These are phyloP conservation scores for Salix arbutifolia DNA, from an alignment of 345 rosid genomes.

Conservation along the genomic window DNA sequence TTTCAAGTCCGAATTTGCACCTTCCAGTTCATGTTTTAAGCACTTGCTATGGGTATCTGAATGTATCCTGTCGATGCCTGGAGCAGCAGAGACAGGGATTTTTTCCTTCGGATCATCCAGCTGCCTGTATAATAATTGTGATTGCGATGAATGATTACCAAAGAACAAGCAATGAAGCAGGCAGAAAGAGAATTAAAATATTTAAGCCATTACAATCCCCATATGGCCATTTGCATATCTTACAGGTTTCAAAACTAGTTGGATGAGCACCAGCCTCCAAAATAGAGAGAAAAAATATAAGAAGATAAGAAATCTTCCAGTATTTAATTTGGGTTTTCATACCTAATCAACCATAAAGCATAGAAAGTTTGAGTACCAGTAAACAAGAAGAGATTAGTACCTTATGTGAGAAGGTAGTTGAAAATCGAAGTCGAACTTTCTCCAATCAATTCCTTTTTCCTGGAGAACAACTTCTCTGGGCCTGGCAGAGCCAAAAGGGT, in stretches of 20 bases:
- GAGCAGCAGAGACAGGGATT: not conserved
- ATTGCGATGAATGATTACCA: not conserved
- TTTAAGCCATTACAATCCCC: not conserved
- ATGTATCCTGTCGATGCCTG: not conserved
- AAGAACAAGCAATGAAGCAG: not conserved
- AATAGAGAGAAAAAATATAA: not conserved
- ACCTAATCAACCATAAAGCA: not conserved
- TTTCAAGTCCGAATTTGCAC: not conserved
- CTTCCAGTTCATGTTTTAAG: not conserved
- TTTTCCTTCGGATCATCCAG: not conserved
- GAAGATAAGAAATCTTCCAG: not conserved
- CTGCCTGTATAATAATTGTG: not conserved
- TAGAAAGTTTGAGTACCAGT: not conserved
- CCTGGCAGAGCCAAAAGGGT: constrained; percentile 32
- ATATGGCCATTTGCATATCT: not conserved
- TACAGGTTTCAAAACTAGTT: not conserved
- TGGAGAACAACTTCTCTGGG: constrained; percentile 30
- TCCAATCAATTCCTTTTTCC: constrained; percentile 26
- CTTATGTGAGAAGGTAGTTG: not conserved
- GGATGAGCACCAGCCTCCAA: not conserved
- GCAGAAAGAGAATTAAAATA: too few relatives aligned
- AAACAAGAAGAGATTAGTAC: constrained; percentile 4
- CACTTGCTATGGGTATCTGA: not conserved
- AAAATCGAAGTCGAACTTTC: constrained; percentile 9
- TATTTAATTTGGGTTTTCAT: too few relatives aligned